phyloP scores from a whole-genome alignment of 106 monocot genomes.

The Dendrobium officinale region DNA sequence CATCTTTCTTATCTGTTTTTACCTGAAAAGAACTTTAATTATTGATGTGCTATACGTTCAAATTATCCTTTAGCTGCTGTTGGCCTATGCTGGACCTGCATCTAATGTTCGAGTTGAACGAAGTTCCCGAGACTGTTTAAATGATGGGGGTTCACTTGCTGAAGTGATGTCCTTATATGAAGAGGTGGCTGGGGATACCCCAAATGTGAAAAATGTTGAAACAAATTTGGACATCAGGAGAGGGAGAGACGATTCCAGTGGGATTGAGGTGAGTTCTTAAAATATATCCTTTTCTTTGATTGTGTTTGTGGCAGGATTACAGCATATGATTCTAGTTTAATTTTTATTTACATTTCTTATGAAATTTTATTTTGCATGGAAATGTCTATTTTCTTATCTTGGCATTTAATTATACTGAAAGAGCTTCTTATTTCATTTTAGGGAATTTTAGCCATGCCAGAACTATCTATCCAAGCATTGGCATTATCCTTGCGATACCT shows the following conservation, averaged over 20 bases:
- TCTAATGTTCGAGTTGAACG: constrained; percentile 76
- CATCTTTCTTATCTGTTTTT: neutral
- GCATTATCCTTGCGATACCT: constrained; percentile 73
- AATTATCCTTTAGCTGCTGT: constrained; percentile 45
- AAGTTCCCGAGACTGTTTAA: constrained; percentile 46
- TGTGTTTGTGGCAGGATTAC: neutral
- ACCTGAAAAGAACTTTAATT: no score
- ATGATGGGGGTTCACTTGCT: constrained; percentile 71
- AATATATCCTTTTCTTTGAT: neutral
- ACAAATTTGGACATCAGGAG: constrained; percentile 9
- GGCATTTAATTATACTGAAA: neutral
- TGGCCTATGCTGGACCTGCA: constrained; percentile 58
- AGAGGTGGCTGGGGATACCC: constrained; percentile 21
- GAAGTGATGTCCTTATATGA: constrained; percentile 81
- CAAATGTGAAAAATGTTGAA: constrained; percentile 10
- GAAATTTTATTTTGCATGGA: neutral
- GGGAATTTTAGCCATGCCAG: constrained; percentile 82
- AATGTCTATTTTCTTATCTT: neutral
- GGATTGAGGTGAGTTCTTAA: constrained; percentile 52
- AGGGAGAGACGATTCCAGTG: constrained; percentile 27
- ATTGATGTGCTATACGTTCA: neutral
- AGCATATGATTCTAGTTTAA: neutral
- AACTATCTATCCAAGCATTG: constrained; percentile 77
- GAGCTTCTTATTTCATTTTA: constrained; percentile 16
- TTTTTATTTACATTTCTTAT: neutral